A percentile compares a stretch with the other conserved stretches of the same genome.
Conservation (phyloP, 331 rosid species). For the Acacia concinna region DNA sequence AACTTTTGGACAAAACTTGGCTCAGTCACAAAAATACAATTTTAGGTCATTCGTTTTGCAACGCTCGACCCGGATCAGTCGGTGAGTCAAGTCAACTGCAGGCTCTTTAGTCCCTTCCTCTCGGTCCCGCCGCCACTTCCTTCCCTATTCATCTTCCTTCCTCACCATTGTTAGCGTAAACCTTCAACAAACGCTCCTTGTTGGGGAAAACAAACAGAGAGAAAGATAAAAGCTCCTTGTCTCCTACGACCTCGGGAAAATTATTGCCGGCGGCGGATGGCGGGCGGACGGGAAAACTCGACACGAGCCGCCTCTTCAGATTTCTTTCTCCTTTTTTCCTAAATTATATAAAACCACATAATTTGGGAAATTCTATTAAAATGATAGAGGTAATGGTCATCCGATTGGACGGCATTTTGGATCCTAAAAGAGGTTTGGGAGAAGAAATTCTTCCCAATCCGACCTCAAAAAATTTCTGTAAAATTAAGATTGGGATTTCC, state of each 20-base stretch:
- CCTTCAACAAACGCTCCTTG: background rate
- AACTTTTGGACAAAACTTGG: slow-evolving; percentile 1
- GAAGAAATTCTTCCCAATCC: too few species aligned
- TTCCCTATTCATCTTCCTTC: background rate
- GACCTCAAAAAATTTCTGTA: too few species aligned
- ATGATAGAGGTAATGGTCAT: too few species aligned
- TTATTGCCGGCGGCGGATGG: background rate
- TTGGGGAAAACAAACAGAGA: too few species aligned
- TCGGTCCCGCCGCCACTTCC: background rate
- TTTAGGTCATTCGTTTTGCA: background rate
- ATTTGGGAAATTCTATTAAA: too few species aligned
- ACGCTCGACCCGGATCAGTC: background rate
- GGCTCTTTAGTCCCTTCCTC: background rate
- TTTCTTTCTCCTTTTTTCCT: too few species aligned
- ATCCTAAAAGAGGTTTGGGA: too few species aligned
- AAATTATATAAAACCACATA: too few species aligned
- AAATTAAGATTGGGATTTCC: too few species aligned
- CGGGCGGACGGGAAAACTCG: background rate
- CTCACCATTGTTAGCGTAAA: background rate
- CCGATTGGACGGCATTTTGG: too few species aligned
- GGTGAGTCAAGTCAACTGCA: slow-evolving; percentile 27
- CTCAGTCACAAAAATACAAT: background rate
- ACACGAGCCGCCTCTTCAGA: background rate
- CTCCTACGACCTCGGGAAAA: background rate
- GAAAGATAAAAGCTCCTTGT: background rate